Evolutionary conservation across 495 filamentous ascomycete species (phyloP).

Genomic region (Annulohypoxylon nitens): DNA sequence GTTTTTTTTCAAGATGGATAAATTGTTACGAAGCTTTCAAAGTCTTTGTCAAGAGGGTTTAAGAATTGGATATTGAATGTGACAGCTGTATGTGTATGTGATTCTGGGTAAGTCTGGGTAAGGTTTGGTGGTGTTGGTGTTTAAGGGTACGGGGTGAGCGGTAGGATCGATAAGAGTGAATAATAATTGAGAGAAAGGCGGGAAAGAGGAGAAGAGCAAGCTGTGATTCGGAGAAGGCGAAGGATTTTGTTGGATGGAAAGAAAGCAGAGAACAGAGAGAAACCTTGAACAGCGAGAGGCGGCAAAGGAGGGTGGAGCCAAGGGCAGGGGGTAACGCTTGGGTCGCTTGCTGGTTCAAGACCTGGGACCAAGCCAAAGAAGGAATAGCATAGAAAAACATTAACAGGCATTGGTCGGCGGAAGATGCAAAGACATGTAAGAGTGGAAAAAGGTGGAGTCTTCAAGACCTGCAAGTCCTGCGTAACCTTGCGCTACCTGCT

Average conservation of each 20-base stretch:
- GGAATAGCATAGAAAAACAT: conserved; percentile 41
- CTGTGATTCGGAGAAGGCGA: conserved; percentile 53
- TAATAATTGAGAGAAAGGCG: conserved; percentile 43
- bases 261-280: conserved; percentile 42
- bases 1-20: conserved; percentile 1
- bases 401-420: conserved; percentile 39
- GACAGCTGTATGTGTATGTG: conserved; percentile 30
- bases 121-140: conserved; percentile 21
- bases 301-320: conserved; percentile 48
- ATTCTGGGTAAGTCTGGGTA: conserved; percentile 36
- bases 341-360: conserved; percentile 42
- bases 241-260: conserved; percentile 55
- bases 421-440: conserved; percentile 39
- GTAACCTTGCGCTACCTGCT: conserved; percentile 8
- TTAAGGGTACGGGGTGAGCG: conserved; percentile 54
- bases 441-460: conserved; percentile 26
- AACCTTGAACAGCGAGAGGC: conserved; percentile 29
- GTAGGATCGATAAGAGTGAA: conserved; percentile 55
- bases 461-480: conserved; percentile 24
- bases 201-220: conserved; percentile 47
- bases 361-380: conserved; percentile 22
- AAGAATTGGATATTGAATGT: conserved; percentile 35
- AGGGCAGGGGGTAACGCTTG: conserved; percentile 37
- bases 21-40: conserved; percentile 25
- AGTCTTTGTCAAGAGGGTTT: conserved; percentile 28